Evolutionary conservation across 2,329 filamentous ascomycete genomes (phyloP), one percentile per base, ranked within the genome.

Genomic region (Gnomoniopsis sp.): DNA sequence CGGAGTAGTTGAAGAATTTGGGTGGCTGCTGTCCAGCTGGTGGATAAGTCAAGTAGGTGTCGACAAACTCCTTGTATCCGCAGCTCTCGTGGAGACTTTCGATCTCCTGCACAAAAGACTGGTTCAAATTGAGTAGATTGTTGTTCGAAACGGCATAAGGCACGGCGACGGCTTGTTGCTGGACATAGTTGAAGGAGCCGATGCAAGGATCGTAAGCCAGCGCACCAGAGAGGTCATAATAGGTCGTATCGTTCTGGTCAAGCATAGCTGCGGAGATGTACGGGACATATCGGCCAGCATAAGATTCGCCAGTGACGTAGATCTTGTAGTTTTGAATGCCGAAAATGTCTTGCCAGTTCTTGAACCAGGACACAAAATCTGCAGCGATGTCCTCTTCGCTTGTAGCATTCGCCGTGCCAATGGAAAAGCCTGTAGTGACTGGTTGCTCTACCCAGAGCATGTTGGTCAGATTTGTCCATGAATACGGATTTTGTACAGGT

Each of bases 201-300:
- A 85, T 76, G 3, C 78, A 80, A 0, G 88, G 87, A 64, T 90
- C 86, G 68, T 88, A 88, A 62, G 90, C 82, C 75, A 90, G 71
- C 60, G 82, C 54, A 38, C 58, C 56, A 21, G 55, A 10, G 38
- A 71, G 74, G 60, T 81, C 82, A 22, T 72, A 74, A 15, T 53
- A 43, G 3, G 51, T 47, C n/a, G 51, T 53, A 61, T 80, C 71
- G 41, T 76, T 76, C 60, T 66, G 53, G 68, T 79, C 72, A 48
- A 85, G 72, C 71, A 84, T 80, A 6, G 77, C 76, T 36, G 78
- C 76, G 1, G 81, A 79, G 57, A 85, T 83, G 67, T 53, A 53
- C 21, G 51, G 51, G n/a, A 53, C 41, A 47, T 53, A 53, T 22
- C 51, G 51, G 17, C 77, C 80, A 3, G 77, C 80, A 65, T 84